Evolutionary conservation across 805 yeast genomes (phyloP), one percentile per base, ranked within the genome.

Genomic region (Cyberlindnera euphorbiae): DNA sequence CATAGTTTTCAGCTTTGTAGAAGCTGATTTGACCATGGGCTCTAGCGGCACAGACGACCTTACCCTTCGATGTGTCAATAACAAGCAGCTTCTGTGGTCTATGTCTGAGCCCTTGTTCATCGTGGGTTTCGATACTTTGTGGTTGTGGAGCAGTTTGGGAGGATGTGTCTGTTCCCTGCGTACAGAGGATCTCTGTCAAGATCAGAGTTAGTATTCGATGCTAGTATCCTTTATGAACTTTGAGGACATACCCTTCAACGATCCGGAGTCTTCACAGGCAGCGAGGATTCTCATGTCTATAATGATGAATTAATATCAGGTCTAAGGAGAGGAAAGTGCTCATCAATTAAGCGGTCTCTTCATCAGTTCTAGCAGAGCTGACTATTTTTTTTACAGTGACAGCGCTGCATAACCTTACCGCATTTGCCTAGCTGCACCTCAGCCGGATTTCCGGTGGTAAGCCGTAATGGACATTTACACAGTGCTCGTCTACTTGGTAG

Each of bases 111-210:
- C 74, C 75, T 32, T 65, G 59, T 6, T 58, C 54, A 32, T 68
- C 59, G 34, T 67, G 65, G 17, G 69, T 62, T 30, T 62, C 66
- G 10, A 80, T 65, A 15, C 73, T 60, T 33, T 65, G 68, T 1
- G 95, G 94, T 52, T 80, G 84, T 10, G 64, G 59, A 0, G 82
- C 81, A 23, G 73, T 72, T 51, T 80, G 77, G 28, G 68, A 65
- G 6, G 96, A 82, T 4, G 96, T 87, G 51, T 89, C 94, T 0
- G 90, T 80, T 0, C 89, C 90, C 34, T 69, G 63, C 14, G 63
- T 55, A 48, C 87, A 86, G 5, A 68, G 52, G 8, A 85, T 63
- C 52, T 79, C 87, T 49, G 34, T 28, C n/a, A n/a, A n/a, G n/a
- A n/a, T n/a, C n/a, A n/a, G n/a, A n/a, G 17, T 27, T 19, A 13